Conservation (phyloP, 1,284 basidiomycete species). For the Melanopsichium pennsylvanicum region DNA sequence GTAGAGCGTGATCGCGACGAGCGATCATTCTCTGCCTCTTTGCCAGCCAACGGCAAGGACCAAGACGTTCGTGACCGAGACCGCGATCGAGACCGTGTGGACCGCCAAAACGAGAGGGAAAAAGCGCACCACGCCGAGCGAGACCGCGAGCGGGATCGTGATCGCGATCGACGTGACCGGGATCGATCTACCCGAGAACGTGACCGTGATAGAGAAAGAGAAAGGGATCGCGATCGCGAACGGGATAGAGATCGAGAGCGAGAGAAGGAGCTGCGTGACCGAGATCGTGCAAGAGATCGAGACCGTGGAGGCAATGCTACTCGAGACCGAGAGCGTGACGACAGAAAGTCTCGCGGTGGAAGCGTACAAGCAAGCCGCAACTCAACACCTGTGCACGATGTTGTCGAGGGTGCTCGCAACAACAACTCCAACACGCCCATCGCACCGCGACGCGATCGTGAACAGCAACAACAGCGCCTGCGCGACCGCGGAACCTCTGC, state of each 20-base stretch:
- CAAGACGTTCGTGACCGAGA: constrained; percentile 23
- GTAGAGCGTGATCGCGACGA: constrained; percentile 20
- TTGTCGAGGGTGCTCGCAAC: constrained; percentile 3
- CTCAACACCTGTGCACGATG: constrained; percentile 20
- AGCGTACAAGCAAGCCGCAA: constrained; percentile 33
- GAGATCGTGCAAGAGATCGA: constrained; percentile 1
- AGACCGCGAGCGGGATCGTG: constrained; percentile 15
- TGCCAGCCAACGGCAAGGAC: constrained; percentile 10
- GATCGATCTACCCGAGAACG: constrained; percentile 8
- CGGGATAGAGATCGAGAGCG: not conserved
- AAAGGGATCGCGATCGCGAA: constrained; percentile 1
- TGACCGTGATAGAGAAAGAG: constrained; percentile 9
- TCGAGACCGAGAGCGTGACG: constrained; percentile 9
- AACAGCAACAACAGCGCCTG: constrained; percentile 16
- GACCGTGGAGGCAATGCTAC: not conserved
- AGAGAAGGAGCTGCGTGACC: not conserved
- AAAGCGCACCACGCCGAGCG: constrained; percentile 19
- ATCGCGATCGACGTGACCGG: constrained; percentile 11
- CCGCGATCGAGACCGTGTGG: constrained; percentile 18
- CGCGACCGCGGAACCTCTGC: constrained; percentile 9
- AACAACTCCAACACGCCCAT: constrained; percentile 20
- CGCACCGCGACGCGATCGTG: constrained; percentile 24
- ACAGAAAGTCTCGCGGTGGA: no score
- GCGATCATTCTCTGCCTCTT: constrained; percentile 10
- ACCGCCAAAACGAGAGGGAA: constrained; percentile 19